Evolutionary conservation across 371 early-diverging fungal species (phyloP).

Genomic region (Saksenaea oblongispora): DNA sequence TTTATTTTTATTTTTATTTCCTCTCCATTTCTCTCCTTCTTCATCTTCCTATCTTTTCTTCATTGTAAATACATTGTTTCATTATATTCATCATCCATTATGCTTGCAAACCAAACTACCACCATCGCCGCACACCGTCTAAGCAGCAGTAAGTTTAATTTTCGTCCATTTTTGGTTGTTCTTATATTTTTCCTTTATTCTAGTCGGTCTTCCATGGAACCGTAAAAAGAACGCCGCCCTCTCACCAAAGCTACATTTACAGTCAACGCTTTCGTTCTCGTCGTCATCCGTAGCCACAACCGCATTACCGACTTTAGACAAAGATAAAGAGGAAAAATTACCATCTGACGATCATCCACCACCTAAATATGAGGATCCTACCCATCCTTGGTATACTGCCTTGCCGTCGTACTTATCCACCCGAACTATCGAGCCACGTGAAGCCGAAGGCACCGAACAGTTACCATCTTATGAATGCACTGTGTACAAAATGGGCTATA

Average conservation of each 20-base stretch:
- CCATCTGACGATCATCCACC: not conserved
- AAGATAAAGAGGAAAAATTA: not conserved
- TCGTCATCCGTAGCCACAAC: not conserved
- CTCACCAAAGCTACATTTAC: not conserved
- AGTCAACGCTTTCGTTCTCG: not conserved
- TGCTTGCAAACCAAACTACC: not conserved
- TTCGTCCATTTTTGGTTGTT: not conserved
- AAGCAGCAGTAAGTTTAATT: not conserved
- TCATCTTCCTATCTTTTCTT: not conserved
- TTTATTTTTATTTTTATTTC: not conserved
- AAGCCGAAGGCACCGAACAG: constrained; percentile 23
- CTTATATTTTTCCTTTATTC: not conserved
- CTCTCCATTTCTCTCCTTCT: not conserved
- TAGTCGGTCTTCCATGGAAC: not conserved
- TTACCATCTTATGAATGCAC: constrained; percentile 33
- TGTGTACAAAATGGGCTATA: constrained; percentile 23
- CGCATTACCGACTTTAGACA: not conserved
- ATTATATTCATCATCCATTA: not conserved
- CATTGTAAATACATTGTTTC: not conserved
- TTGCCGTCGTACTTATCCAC: not conserved
- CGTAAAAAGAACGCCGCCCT: not conserved
- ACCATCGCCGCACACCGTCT: not conserved
- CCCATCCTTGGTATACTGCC: not conserved
- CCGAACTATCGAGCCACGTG: constrained; percentile 5
- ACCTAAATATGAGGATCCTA: not conserved